Base-by-base conservation (phyloP, 129 eudicot species). In the Gnaphalium uliginosum region DNA sequence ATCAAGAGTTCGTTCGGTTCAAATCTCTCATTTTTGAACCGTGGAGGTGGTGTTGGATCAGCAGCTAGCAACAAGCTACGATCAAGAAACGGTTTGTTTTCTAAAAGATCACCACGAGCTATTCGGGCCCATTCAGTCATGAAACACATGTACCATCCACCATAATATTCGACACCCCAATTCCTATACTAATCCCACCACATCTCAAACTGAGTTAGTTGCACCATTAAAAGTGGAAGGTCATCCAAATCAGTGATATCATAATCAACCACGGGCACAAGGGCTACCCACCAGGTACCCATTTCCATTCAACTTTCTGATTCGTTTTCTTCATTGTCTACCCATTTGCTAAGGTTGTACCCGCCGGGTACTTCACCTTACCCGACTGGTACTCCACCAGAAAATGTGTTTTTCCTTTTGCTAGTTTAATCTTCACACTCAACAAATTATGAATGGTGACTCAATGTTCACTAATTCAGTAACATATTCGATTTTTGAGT, bases 81-180 rank as follows among this genome's bases (percentile, higher is more conserved):
- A 26, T 50, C 74, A 50, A 51, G 63, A 50, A 70, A 70, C 8
- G 62, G 74, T 50, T 51, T 25, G 63, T 70, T 70, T 50, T 26
- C 61, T 4, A 63, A 13, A 14, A 35, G 41, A 4, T 69, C 5
- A 17, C 60, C 61, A 69, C 60, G 74, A 23, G 68, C 41, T 4
- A 63, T 63, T 24, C 48, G 14, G 1, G 63, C 63, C 75, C 76
- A 71, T 71, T 71, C 76, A 19, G 61, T 21, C n/a, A 63, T 54
- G 30, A 71, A 56, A 56, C 76, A 27, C 66, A 54, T 19, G 76
- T 56, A 32, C 66, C 76, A n/a, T 71, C 76, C 76, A 32, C 76
- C 65, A 56, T 30, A 0, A 71, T 71, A 32, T 71, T 71, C 17
- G 76, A 71, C 0, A 71, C 8, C 8, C 51, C 76, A 1, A 30